Evolutionary conservation across 2,329 filamentous ascomycete genomes (phyloP), one percentile per base, ranked within the genome.

Genomic region (Neodidymelliopsis sp.): DNA sequence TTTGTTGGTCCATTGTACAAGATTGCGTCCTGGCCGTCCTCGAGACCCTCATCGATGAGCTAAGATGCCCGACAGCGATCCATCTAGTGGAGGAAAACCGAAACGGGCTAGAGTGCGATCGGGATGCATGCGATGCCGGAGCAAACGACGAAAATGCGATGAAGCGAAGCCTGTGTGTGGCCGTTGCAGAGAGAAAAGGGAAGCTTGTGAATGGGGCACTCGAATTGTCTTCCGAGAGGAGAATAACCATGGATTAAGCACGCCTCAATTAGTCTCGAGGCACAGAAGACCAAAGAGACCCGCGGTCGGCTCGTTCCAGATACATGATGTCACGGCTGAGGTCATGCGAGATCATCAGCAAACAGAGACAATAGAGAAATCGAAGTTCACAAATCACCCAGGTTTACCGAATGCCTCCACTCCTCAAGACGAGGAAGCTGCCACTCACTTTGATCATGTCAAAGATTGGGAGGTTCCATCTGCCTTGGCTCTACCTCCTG

Each of bases 101-200:
- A 33, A 33, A 33, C 29, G 29, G 15, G 15, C 29, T 11, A 33
- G 29, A 33, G 29, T 33, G 19, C 29, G 29, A 12, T 33, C 29
- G 12, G 29, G 29, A 19, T 33, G 29, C 16, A 19, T 12, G 29
- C 29, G 15, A 33, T 60, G 59, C 40, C 53, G 57, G 2, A 19
- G 31, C 8, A 60, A 55, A 27, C 36, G 55, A 22, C 47, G 53
- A 11, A 62, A 60, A 30, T 60, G 57, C 22, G 57, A 62, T 18
- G 59, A 60, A 36, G 27, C 23, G 4, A 60, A 62, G 23, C 59
- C 59, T 8, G 34, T 36, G 6, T 62, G 59, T 25, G 44, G 45
- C 6, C 54, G 54, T 15, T 62, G 59, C 44, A 45, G 39, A 15
- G 50, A 46, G 19, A 52, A 51, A 15, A 34, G 42, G 30, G 56